These are phyloP conservation scores for Candida ponderosae DNA, from an alignment of 805 yeast genomes.

Conservation along the genomic window DNA sequence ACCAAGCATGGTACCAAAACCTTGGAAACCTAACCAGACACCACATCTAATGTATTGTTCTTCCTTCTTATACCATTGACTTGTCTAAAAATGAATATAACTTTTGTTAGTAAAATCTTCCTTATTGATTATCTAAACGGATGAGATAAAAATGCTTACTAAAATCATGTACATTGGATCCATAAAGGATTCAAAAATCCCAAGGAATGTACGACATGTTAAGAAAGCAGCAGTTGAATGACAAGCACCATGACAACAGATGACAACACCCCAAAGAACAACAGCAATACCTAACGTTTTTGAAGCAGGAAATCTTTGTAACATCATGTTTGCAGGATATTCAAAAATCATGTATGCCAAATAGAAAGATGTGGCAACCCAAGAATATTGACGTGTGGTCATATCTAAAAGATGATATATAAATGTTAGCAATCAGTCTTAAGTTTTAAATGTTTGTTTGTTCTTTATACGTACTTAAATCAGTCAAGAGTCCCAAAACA, in stretches of 20 bases:
- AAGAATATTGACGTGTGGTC: slow-evolving; percentile 30
- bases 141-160: background rate
- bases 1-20: slow-evolving; percentile 38
- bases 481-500: slow-evolving; percentile 28
- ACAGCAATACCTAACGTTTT: slow-evolving; percentile 27
- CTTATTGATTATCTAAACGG: too few species aligned
- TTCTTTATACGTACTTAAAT: slow-evolving; percentile 28
- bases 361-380: slow-evolving; percentile 38
- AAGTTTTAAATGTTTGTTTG: too few species aligned
- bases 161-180: slow-evolving; percentile 38
- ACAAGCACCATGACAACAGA: slow-evolving; percentile 22
- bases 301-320: slow-evolving; percentile 36
- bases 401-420: slow-evolving; percentile 27
- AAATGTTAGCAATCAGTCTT: too few species aligned
- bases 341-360: slow-evolving; percentile 40
- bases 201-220: slow-evolving; percentile 32
- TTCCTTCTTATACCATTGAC: slow-evolving; percentile 37
- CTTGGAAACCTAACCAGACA: slow-evolving; percentile 34
- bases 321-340: slow-evolving; percentile 31
- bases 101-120: too few species aligned
- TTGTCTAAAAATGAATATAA: slow-evolving; percentile 17
- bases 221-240: slow-evolving; percentile 33
- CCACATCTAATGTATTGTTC: slow-evolving; percentile 29
- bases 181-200: slow-evolving; percentile 33
- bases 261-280: slow-evolving; percentile 31